A percentile compares a stretch with the other conserved stretches of the same genome.
Evolutionary conservation across 2,329 filamentous ascomycete genomes (phyloP).

Genomic region (Penicillium frequentans): DNA sequence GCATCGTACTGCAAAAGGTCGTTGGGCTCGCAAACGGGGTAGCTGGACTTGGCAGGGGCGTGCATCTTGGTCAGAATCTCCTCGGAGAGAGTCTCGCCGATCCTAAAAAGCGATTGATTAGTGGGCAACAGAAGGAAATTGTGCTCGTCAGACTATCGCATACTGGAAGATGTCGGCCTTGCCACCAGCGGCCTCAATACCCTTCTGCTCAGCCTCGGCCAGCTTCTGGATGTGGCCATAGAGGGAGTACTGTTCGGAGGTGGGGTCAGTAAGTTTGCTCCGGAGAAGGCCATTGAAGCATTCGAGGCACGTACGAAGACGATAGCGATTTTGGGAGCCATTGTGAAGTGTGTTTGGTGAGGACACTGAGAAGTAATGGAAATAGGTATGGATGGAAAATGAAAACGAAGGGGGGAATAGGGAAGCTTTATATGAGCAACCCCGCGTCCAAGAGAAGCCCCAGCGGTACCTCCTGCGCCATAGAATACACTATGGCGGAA

Average conservation of each 20-base stretch:
- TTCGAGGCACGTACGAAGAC: slow-evolving; percentile 66
- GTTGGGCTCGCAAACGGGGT: slow-evolving; percentile 63
- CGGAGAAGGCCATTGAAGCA: neutral
- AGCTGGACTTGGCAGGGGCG: slow-evolving; percentile 71
- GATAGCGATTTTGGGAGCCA: slow-evolving; percentile 91
- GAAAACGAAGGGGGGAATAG: neutral
- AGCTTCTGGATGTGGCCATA: slow-evolving; percentile 86
- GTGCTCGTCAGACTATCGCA: slow-evolving; percentile 23
- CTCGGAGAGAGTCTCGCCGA: slow-evolving; percentile 80
- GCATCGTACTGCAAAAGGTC: slow-evolving; percentile 76
- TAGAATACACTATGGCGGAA: neutral
- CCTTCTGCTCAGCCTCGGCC: slow-evolving; percentile 86
- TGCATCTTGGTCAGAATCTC: slow-evolving; percentile 90
- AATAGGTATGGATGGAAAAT: slow-evolving; percentile 1
- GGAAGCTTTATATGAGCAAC: slow-evolving; percentile 5
- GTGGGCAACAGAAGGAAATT: neutral
- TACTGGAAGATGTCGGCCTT: slow-evolving; percentile 79
- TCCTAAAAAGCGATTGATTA: slow-evolving; percentile 44
- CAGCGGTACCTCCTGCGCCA: slow-evolving; percentile 3
- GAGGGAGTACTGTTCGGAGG: slow-evolving; percentile 73
- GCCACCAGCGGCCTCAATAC: slow-evolving; percentile 85
- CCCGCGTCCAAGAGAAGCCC: neutral
- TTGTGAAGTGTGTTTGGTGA: slow-evolving; percentile 46
- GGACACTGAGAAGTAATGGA: neutral
- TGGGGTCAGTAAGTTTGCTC: neutral